These are phyloP conservation scores for Tulasnella sp. DNA, from an alignment of 768 basidiomycete genomes.

Conservation along the genomic window DNA sequence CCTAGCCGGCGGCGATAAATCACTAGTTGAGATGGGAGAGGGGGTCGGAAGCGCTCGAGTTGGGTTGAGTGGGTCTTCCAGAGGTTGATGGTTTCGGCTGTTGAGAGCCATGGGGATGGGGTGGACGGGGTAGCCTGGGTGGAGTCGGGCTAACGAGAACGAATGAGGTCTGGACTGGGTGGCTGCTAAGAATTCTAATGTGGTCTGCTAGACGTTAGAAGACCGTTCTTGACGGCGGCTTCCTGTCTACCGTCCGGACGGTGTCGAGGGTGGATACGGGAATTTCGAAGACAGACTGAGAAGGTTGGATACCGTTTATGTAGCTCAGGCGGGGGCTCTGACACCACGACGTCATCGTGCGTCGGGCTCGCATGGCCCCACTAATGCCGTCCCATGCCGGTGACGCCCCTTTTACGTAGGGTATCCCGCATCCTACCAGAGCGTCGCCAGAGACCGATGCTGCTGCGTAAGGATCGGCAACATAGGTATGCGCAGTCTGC, in stretches of 20 bases:
- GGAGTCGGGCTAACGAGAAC: neutral
- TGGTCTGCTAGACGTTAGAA: neutral
- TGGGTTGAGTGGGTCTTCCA: neutral
- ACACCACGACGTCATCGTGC: slow-evolving; percentile 2
- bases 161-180: neutral
- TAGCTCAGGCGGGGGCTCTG: neutral
- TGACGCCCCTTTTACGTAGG: neutral
- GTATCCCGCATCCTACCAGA: neutral
- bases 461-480: neutral
- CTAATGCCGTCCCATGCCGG: neutral
- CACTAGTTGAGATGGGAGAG: neutral
- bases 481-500: neutral
- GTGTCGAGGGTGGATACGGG: neutral
- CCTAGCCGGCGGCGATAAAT: neutral
- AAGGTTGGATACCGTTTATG: neutral
- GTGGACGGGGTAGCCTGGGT: neutral
- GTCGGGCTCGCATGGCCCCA: slow-evolving; percentile 7
- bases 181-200: neutral
- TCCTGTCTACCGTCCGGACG: neutral
- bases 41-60: neutral
- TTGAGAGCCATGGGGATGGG: neutral
- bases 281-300: neutral
- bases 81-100: neutral
- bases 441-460: neutral
- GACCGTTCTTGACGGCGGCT: neutral